Evolutionary conservation across 768 basidiomycete genomes (phyloP).

Genomic region (Tulasnella sp.): DNA sequence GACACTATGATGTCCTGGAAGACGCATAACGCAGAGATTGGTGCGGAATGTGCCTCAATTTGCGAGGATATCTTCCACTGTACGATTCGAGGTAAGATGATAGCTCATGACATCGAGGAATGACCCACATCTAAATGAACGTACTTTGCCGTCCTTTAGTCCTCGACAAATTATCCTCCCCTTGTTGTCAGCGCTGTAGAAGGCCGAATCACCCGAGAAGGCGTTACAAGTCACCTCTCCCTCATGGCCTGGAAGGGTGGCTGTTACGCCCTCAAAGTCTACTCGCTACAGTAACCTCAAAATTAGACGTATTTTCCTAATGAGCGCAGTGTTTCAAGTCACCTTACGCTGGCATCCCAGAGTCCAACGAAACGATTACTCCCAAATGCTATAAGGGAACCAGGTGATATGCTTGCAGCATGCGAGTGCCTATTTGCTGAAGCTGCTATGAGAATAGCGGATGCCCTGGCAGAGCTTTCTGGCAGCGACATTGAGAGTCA

Average conservation of each 20-base stretch:
- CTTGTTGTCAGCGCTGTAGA: slow-evolving; percentile 67
- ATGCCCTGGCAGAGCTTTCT: neutral
- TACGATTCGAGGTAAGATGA: neutral
- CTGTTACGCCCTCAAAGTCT: slow-evolving; percentile 40
- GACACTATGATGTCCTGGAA: slow-evolving; percentile 46
- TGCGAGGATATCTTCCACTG: slow-evolving; percentile 47
- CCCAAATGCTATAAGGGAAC: slow-evolving; percentile 43
- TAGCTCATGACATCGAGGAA: neutral
- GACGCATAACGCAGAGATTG: slow-evolving; percentile 57
- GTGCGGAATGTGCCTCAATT: slow-evolving; percentile 50
- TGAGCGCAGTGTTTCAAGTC: neutral
- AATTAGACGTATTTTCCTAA: slow-evolving; percentile 1
- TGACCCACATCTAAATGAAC: neutral
- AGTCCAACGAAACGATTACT: slow-evolving; percentile 44
- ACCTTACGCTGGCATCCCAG: slow-evolving; percentile 44
- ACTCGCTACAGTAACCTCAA: slow-evolving; percentile 28
- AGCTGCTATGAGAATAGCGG: slow-evolving; percentile 33
- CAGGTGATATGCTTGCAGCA: slow-evolving; percentile 27
- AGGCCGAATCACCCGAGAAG: slow-evolving; percentile 40
- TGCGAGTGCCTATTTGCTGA: slow-evolving; percentile 38
- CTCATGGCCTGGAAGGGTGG: slow-evolving; percentile 66
- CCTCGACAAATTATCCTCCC: slow-evolving; percentile 56
- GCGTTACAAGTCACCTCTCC: slow-evolving; percentile 66
- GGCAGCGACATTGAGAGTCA: too few relatives aligned
- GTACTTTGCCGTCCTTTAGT: slow-evolving; percentile 28